Percentiles rank a stretch among this genome's conserved stretches.
These are phyloP conservation scores for Mycena floridula DNA, from an alignment of 768 basidiomycete genomes.

Conservation along the genomic window DNA sequence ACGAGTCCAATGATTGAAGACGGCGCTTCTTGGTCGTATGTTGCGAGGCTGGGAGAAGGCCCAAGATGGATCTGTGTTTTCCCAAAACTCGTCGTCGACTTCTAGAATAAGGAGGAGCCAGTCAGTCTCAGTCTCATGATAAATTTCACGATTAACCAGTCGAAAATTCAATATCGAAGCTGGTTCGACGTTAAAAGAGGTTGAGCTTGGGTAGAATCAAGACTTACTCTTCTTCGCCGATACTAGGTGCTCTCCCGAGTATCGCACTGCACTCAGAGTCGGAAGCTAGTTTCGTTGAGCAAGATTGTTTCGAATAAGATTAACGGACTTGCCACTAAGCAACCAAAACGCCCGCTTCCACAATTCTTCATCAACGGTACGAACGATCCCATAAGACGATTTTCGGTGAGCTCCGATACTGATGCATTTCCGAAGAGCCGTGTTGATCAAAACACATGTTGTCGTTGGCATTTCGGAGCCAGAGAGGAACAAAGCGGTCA, in stretches of 20 bases:
- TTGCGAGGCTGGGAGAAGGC: slow-evolving; percentile 65
- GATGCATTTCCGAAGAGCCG: slow-evolving; percentile 57
- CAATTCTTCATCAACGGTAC: slow-evolving; percentile 55
- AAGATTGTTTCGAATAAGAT: too few species aligned
- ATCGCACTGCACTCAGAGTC: slow-evolving; percentile 42
- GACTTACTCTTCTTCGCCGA: slow-evolving; percentile 64
- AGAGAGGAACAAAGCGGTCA: slow-evolving; percentile 49
- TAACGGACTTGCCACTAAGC: too few species aligned
- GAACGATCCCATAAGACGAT: slow-evolving; percentile 42
- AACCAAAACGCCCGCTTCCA: slow-evolving; percentile 81
- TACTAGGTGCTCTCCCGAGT: slow-evolving; percentile 49
- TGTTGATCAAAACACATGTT: slow-evolving; percentile 48
- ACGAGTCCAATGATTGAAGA: slow-evolving; percentile 60
- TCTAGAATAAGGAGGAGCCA: too few species aligned
- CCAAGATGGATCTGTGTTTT: slow-evolving; percentile 34
- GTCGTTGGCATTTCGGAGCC: slow-evolving; percentile 42
- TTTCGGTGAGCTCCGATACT: slow-evolving; percentile 75
- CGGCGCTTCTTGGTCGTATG: slow-evolving; percentile 51
- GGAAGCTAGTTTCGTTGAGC: too few species aligned
- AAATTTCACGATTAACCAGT: too few species aligned
- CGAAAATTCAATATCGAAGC: slow-evolving; percentile 79
- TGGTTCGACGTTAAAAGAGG: slow-evolving; percentile 24
- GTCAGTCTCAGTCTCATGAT: too few species aligned
- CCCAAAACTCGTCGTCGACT: slow-evolving; percentile 82
- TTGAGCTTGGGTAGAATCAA: not conserved